phyloP scores from a whole-genome alignment of 2,329 filamentous ascomycete genomes.

The Penicillium sp. region DNA sequence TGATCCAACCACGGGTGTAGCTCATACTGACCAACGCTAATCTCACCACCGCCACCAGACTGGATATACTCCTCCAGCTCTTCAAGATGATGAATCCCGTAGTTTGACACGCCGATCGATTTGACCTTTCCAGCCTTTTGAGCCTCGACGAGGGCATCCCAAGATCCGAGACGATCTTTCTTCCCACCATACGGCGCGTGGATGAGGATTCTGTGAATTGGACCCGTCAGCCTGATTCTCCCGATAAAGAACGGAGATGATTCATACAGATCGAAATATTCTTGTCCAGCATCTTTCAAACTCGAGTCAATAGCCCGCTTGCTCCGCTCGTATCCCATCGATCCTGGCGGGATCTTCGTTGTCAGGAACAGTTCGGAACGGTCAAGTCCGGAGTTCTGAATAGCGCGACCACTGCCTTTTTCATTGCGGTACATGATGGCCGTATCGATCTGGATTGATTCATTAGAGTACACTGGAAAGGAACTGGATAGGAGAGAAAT shows the following conservation, averaged over 20 bases:
- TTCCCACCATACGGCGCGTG: conserved; percentile 74
- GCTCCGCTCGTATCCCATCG: conserved; percentile 59
- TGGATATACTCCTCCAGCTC: conserved; percentile 55
- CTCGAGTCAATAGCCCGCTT: conserved; percentile 57
- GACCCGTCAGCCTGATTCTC: not conserved
- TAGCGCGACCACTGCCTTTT: conserved; percentile 60
- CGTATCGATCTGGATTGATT: conserved; percentile 46
- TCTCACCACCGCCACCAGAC: conserved; percentile 55
- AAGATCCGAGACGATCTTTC: conserved; percentile 62
- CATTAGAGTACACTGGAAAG: conserved; percentile 1
- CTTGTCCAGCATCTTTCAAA: conserved; percentile 60
- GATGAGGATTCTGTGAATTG: conserved; percentile 51
- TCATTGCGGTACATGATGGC: conserved; percentile 68
- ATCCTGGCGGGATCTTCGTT: conserved; percentile 66
- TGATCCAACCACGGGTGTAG: conserved; percentile 78
- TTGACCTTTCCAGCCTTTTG: conserved; percentile 64
- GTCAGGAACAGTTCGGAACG: conserved; percentile 73
- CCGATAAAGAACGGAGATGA: not conserved
- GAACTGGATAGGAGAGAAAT: not conserved
- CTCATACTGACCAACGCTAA: conserved; percentile 74
- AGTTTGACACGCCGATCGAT: conserved; percentile 72
- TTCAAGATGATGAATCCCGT: conserved; percentile 66
- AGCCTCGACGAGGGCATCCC: conserved; percentile 71
- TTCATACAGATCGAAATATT: conserved; percentile 65
- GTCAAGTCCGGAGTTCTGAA: conserved; percentile 52